These are phyloP conservation scores for Alternaria arbusti DNA, from an alignment of 2,329 filamentous ascomycete genomes.

Conservation along the genomic window DNA sequence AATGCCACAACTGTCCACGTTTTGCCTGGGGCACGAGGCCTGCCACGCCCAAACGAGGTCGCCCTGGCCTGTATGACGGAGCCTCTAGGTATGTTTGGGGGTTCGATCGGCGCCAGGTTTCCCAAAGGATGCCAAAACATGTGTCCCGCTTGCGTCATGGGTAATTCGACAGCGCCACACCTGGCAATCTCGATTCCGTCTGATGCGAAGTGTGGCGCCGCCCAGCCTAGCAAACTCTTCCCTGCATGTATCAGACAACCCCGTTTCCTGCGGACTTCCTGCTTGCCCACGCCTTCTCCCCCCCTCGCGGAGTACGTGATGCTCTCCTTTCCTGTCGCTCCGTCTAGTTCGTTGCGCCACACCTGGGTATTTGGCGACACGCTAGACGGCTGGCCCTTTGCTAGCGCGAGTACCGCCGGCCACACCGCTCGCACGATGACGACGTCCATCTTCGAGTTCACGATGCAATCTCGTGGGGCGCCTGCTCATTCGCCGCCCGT, in stretches of 20 bases:
- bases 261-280: background rate
- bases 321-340: background rate
- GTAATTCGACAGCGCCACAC: conserved; percentile 11
- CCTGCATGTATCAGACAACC: background rate
- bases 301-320: background rate
- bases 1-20: background rate
- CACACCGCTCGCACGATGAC: conserved; percentile 16
- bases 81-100: conserved; percentile 4
- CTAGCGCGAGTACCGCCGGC: conserved; percentile 3
- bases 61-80: conserved; percentile 13
- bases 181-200: conserved; percentile 5
- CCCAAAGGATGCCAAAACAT: conserved; percentile 10
- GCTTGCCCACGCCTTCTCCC: background rate
- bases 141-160: conserved; percentile 21
- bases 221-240: background rate
- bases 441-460: conserved; percentile 7
- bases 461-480: background rate
- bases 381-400: background rate
- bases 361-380: background rate
- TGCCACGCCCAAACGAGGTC: conserved; percentile 1
- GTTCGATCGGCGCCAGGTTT: conserved; percentile 14
- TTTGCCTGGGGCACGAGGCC: background rate
- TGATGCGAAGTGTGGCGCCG: conserved; percentile 8
- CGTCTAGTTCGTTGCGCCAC: conserved; percentile 3
- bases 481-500: conserved; percentile 3